phyloP scores from a whole-genome alignment of 2,329 filamentous ascomycete genomes.

The Orbilia javanica region DNA sequence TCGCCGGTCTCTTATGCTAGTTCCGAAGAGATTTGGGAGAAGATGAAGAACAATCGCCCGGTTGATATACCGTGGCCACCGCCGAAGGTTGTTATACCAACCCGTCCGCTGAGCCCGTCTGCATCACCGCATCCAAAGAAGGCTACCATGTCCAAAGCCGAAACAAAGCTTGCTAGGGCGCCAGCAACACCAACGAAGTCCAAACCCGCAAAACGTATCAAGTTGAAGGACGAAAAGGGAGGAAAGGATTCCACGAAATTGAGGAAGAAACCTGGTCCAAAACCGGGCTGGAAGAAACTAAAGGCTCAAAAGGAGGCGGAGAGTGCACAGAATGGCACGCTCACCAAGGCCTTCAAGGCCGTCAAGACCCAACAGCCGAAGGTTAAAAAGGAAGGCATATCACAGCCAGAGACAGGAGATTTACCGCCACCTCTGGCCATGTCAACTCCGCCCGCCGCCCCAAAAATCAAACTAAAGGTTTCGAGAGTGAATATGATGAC shows the following conservation, averaged over 20 bases:
- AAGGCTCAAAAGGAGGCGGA: slow-evolving; percentile 27
- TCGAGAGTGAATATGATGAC: slow-evolving; percentile 49
- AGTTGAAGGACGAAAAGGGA: slow-evolving; percentile 21
- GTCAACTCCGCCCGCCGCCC: neutral
- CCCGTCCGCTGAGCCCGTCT: slow-evolving; percentile 43
- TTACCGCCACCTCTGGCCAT: slow-evolving; percentile 8
- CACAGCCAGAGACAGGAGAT: neutral
- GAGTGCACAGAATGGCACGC: slow-evolving; percentile 22
- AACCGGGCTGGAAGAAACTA: slow-evolving; percentile 33
- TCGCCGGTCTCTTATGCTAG: slow-evolving; percentile 55
- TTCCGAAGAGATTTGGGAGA: slow-evolving; percentile 55
- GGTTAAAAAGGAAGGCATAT: slow-evolving; percentile 17
- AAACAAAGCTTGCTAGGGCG: neutral
- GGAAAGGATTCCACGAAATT: neutral
- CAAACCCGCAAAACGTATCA: slow-evolving; percentile 18
- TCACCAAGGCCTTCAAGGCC: slow-evolving; percentile 54
- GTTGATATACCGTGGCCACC: slow-evolving; percentile 51
- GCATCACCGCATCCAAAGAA: slow-evolving; percentile 55
- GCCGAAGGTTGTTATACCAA: slow-evolving; percentile 39
- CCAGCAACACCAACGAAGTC: slow-evolving; percentile 27
- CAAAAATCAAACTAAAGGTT: slow-evolving; percentile 17
- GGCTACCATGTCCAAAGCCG: slow-evolving; percentile 23
- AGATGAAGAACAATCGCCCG: slow-evolving; percentile 48
- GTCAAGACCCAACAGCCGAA: slow-evolving; percentile 17
- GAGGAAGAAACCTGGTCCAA: slow-evolving; percentile 50